These are phyloP conservation scores for Ogataea kodamae DNA, from an alignment of 805 yeast genomes.

Conservation along the genomic window DNA sequence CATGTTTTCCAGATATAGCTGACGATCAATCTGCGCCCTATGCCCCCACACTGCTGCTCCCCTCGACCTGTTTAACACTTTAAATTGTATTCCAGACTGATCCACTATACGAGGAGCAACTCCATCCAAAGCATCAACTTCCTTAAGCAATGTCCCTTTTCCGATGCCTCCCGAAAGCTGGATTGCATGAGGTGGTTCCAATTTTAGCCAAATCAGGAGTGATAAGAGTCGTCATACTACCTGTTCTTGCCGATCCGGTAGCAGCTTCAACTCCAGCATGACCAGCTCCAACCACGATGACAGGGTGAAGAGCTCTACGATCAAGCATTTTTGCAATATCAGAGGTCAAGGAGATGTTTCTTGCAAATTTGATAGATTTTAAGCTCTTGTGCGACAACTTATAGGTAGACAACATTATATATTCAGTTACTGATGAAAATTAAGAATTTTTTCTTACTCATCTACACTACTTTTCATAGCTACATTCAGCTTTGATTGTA, in stretches of 20 bases:
- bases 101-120: conserved; percentile 85
- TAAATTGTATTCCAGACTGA: conserved; percentile 87
- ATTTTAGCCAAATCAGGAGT: conserved; percentile 75
- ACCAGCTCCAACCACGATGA: conserved; percentile 93
- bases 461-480: conserved; percentile 19
- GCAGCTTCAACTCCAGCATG: conserved; percentile 99
- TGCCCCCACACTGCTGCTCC: conserved; percentile 99
- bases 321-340: conserved; percentile 35
- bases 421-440: neutral
- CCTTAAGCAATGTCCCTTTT: conserved; percentile 87
- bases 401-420: conserved; percentile 1
- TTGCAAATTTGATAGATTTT: conserved; percentile 3
- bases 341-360: conserved; percentile 31
- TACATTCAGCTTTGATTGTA: no score
- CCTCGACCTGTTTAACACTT: conserved; percentile 75
- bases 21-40: conserved; percentile 90
- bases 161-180: conserved; percentile 98
- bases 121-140: conserved; percentile 96
- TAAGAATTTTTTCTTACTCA: conserved; percentile 18
- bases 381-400: neutral
- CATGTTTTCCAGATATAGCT: conserved; percentile 76
- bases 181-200: conserved; percentile 96
- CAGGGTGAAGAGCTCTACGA: conserved; percentile 46
- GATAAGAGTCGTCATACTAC: conserved; percentile 63
- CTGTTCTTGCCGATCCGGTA: conserved; percentile 84